Evolutionary conservation across 768 basidiomycete species (phyloP).

Genomic region (Hydnum rufescens): DNA sequence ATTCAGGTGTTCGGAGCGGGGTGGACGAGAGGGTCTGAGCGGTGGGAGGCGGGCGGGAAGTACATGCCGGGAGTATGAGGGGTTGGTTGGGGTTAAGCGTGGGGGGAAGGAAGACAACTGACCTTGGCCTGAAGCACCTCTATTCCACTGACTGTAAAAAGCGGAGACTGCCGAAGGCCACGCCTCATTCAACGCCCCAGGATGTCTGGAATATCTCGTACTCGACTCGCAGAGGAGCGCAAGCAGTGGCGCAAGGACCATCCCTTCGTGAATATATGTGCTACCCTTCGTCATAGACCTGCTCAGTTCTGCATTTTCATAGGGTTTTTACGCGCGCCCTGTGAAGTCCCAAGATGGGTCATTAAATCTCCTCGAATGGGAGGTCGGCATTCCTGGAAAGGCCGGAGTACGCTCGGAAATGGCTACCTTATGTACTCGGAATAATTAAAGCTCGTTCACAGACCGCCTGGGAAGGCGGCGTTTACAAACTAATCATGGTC

Average conservation of each 20-base stretch:
- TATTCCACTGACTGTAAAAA: not conserved
- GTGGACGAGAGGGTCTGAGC: not conserved
- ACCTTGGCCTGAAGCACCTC: not conserved
- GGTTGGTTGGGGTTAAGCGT: not conserved
- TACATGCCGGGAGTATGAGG: not conserved
- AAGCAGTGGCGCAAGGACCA: conserved; percentile 99
- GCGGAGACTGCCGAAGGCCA: not conserved
- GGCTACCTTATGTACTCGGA: not conserved
- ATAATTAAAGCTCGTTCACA: conserved; percentile 16
- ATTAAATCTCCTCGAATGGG: conserved; percentile 96
- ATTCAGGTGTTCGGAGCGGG: not conserved
- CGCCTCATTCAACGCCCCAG: not conserved
- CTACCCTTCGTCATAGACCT: not conserved
- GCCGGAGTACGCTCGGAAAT: conserved; percentile 34
- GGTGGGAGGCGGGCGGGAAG: not conserved
- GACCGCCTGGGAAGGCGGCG: conserved; percentile 96
- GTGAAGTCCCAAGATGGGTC: conserved; percentile 78
- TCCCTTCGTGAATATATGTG: conserved; percentile 51
- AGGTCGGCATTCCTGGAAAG: conserved; percentile 96
- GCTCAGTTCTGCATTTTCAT: conserved; percentile 3
- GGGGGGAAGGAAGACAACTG: not conserved
- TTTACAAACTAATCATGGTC: conserved; percentile 81
- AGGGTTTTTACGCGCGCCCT: conserved; percentile 98
- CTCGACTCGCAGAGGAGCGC: conserved; percentile 85
- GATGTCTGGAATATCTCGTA: conserved; percentile 87